phyloP scores from a whole-genome alignment of 1,139 yeast genomes.

The Pichia sp. region DNA sequence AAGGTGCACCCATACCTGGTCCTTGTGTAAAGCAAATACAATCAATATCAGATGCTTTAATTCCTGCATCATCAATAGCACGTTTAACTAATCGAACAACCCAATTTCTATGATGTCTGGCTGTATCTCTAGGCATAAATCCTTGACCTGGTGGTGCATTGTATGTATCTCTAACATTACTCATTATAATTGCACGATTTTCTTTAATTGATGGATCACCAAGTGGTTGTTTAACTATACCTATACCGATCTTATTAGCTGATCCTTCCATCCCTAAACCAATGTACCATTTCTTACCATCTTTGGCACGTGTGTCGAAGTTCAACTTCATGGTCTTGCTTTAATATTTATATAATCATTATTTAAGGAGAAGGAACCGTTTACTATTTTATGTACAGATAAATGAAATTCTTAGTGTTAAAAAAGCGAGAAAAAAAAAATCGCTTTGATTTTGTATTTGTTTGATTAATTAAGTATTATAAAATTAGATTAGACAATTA shows the following conservation, averaged over 20 bases:
- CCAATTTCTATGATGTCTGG: slow-evolving; percentile 95
- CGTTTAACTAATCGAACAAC: slow-evolving; percentile 69
- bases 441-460: neutral
- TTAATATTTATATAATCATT: too few relatives aligned
- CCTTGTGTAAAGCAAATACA: slow-evolving; percentile 96
- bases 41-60: slow-evolving; percentile 60
- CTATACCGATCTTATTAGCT: slow-evolving; percentile 93
- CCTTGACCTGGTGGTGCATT: slow-evolving; percentile 98
- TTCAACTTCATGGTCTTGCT: slow-evolving; percentile 9
- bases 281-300: slow-evolving; percentile 47
- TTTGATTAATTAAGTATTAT: neutral
- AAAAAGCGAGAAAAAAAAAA: neutral
- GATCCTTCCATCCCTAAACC: slow-evolving; percentile 95
- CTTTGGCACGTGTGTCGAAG: slow-evolving; percentile 26
- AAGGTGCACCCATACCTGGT: slow-evolving; percentile 99
- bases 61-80: slow-evolving; percentile 59
- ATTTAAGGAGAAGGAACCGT: too few relatives aligned
- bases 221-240: slow-evolving; percentile 66
- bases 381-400: too few relatives aligned
- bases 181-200: slow-evolving; percentile 67
- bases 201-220: slow-evolving; percentile 42
- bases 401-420: too few relatives aligned
- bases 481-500: neutral
- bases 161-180: slow-evolving; percentile 91
- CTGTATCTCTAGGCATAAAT: slow-evolving; percentile 90